These are phyloP conservation scores for Zymoseptoria ardabiliae DNA, from an alignment of 2,329 filamentous ascomycete species.

Conservation along the genomic window DNA sequence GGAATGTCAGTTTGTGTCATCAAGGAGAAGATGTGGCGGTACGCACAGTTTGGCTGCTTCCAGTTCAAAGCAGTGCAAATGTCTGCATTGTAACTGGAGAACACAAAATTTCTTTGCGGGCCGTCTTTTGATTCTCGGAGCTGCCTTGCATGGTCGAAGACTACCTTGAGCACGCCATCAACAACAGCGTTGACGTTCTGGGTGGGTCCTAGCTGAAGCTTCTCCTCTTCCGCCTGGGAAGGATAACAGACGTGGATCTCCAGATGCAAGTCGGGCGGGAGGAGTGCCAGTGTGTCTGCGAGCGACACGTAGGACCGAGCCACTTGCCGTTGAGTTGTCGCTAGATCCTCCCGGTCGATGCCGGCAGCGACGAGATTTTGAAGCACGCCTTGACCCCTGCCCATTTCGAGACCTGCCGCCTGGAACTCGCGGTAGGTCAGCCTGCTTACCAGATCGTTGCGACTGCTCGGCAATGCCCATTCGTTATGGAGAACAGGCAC, in stretches of 20 bases:
- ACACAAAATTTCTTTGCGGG: constrained; percentile 77
- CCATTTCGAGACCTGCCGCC: constrained; percentile 33
- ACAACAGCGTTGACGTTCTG: constrained; percentile 80
- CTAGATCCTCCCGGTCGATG: constrained; percentile 39
- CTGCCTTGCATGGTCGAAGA: constrained; percentile 82
- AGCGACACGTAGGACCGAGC: constrained; percentile 70
- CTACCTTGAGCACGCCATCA: constrained; percentile 72
- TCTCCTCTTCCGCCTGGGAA: constrained; percentile 62
- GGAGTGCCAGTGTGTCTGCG: constrained; percentile 63
- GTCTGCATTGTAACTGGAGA: constrained; percentile 84
- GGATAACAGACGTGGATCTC: constrained; percentile 92
- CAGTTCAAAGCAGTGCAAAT: constrained; percentile 94
- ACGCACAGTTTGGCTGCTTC: constrained; percentile 92
- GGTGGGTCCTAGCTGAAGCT: constrained; percentile 62
- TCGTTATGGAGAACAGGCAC: constrained; percentile 80
- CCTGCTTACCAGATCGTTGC: constrained; percentile 70
- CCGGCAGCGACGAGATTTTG: constrained; percentile 23
- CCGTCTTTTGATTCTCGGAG: constrained; percentile 60
- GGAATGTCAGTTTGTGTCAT: constrained; percentile 8
- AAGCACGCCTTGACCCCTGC: constrained; percentile 20
- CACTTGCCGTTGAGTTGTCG: constrained; percentile 63
- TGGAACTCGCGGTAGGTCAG: constrained; percentile 68
- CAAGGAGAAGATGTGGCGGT: not conserved
- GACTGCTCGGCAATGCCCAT: constrained; percentile 54
- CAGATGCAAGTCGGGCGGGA: constrained; percentile 75